Conservation (phyloP, 352 stramenopile species). For the Phytophthora idaei region DNA sequence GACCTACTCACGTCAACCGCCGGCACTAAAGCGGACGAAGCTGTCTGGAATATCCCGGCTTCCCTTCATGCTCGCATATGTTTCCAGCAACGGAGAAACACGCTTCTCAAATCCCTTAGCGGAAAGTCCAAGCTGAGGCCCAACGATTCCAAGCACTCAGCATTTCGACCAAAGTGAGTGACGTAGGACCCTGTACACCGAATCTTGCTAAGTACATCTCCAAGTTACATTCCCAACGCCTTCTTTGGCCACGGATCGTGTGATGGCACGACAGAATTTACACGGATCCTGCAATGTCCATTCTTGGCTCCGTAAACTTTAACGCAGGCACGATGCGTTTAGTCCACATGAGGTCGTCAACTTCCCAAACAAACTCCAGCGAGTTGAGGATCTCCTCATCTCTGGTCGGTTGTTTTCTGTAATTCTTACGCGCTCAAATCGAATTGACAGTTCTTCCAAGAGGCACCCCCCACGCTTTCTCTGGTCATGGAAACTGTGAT, state of each 20-base stretch:
- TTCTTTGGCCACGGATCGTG: not conserved
- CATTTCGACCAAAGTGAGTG: not conserved
- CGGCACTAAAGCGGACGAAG: conserved; percentile 10
- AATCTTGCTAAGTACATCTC: not conserved
- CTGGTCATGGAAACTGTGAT: not conserved
- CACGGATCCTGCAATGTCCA: not conserved
- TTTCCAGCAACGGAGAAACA: not conserved
- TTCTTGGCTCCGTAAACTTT: not conserved
- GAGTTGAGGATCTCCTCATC: not conserved
- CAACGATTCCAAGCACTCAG: not conserved
- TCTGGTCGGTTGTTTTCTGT: not conserved
- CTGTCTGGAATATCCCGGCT: not conserved
- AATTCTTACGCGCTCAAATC: not conserved
- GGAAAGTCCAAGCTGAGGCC: not conserved
- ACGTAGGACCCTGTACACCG: not conserved
- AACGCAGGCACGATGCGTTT: not conserved
- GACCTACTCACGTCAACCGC: conserved; percentile 48
- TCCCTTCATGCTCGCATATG: not conserved
- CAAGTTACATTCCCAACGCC: not conserved
- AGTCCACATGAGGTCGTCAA: not conserved
- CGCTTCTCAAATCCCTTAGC: not conserved
- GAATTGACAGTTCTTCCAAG: not conserved
- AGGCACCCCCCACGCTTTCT: not conserved
- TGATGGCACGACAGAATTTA: not conserved
- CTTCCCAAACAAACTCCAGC: not conserved